Percentiles rank a stretch among this genome's conserved stretches.
phyloP scores from a whole-genome alignment of 768 basidiomycete species.

The Psilocybe subaeruginosa region DNA sequence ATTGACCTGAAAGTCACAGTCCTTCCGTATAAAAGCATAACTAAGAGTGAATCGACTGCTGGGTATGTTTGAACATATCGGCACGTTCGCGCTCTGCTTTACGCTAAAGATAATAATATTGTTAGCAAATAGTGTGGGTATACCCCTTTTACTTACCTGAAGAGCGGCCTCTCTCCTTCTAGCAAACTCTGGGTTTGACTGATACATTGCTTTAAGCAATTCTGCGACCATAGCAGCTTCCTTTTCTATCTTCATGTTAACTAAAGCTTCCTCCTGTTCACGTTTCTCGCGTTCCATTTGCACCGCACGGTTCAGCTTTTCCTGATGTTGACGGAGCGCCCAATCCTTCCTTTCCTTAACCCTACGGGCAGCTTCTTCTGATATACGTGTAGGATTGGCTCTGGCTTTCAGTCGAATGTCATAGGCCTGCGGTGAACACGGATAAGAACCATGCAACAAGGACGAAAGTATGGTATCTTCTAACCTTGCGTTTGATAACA shows the following conservation, averaged over 20 bases:
- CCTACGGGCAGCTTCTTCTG: conserved; percentile 43
- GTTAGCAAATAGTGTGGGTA: background rate
- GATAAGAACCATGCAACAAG: background rate
- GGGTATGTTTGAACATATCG: conserved; percentile 19
- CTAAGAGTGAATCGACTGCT: conserved; percentile 18
- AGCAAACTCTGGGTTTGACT: conserved; percentile 65
- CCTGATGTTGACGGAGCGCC: conserved; percentile 51
- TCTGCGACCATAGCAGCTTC: conserved; percentile 50
- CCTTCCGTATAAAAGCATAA: background rate
- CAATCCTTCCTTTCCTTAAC: conserved; percentile 56
- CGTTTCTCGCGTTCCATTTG: conserved; percentile 37
- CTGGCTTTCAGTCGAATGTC: conserved; percentile 42
- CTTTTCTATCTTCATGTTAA: conserved; percentile 28
- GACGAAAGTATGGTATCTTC: conserved; percentile 13
- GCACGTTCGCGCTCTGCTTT: conserved; percentile 34
- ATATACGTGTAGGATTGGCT: conserved; percentile 29
- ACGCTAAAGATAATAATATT: conserved; percentile 19
- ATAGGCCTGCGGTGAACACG: conserved; percentile 40
- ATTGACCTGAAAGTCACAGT: conserved; percentile 5
- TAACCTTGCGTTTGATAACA: conserved; percentile 54
- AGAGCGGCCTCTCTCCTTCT: conserved; percentile 52
- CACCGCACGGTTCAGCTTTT: conserved; percentile 52
- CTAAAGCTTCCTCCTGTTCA: conserved; percentile 36
- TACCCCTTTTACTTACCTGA: conserved; percentile 40
- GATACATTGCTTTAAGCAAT: conserved; percentile 57